Evolutionary conservation across 176 grass and related monocot genomes (phyloP).

Genomic region (Melocanna baccifera): DNA sequence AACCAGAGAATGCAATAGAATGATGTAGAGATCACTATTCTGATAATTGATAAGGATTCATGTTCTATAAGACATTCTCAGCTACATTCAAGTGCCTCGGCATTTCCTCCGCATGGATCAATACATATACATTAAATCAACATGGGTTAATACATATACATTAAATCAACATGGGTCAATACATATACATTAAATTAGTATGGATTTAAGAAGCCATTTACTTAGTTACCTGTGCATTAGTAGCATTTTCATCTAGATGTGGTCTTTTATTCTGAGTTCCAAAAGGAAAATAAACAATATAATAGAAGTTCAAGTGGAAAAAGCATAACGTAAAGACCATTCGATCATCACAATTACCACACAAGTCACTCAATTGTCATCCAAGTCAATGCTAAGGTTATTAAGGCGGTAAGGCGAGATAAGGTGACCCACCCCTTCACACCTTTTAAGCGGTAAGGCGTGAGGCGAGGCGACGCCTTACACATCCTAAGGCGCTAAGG

Average conservation of each 20-base stretch:
- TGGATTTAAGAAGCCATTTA: neutral
- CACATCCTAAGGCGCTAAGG: too few relatives aligned
- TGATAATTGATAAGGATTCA: conserved; percentile 30
- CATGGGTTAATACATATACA: neutral
- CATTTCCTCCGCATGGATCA: conserved; percentile 70
- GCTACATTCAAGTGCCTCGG: conserved; percentile 63
- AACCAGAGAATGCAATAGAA: conserved; percentile 57
- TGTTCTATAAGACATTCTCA: conserved; percentile 53
- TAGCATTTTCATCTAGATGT: neutral
- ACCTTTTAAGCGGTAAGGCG: too few relatives aligned
- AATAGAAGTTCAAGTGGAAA: neutral
- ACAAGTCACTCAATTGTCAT: neutral
- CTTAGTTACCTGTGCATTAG: neutral
- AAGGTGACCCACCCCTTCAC: too few relatives aligned
- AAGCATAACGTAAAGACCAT: neutral
- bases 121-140: neutral
- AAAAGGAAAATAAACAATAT: neutral
- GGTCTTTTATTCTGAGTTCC: neutral
- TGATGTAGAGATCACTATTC: conserved; percentile 65
- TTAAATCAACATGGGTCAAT: neutral
- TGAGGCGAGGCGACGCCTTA: too few relatives aligned
- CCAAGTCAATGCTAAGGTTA: too few relatives aligned
- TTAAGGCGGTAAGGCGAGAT: too few relatives aligned
- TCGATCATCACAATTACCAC: neutral
- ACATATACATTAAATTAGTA: neutral